These are phyloP conservation scores for Lasiosphaeria miniovina DNA, from an alignment of 495 filamentous ascomycete genomes.

Conservation along the genomic window DNA sequence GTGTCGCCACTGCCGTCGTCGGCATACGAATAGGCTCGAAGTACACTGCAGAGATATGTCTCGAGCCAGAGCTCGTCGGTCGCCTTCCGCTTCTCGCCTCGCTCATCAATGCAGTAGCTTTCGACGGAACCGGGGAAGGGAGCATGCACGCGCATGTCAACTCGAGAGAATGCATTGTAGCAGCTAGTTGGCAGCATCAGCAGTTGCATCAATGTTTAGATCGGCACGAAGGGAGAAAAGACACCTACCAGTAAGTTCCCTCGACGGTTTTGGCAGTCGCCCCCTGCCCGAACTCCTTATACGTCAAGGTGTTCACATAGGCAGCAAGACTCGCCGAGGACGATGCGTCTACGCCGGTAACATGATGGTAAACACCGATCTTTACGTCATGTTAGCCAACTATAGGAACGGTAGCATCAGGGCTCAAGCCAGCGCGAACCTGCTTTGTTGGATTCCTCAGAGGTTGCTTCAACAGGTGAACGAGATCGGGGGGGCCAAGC, in stretches of 20 bases:
- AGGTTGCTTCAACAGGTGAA: conserved; percentile 89
- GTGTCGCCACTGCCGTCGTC: conserved; percentile 89
- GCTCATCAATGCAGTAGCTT: conserved; percentile 93
- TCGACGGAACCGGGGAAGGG: conserved; percentile 94
- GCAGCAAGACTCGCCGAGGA: conserved; percentile 95
- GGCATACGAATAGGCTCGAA: conserved; percentile 92
- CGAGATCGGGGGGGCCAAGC: conserved; percentile 91
- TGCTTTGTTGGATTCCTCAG: conserved; percentile 60
- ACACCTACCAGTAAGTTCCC: conserved; percentile 80
- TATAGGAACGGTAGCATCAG: background rate
- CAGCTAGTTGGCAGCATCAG: conserved; percentile 56
- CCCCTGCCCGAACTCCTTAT: conserved; percentile 75
- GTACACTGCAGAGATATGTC: conserved; percentile 90
- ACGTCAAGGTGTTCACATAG: conserved; percentile 96
- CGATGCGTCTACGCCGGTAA: conserved; percentile 94
- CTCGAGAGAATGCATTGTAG: conserved; percentile 98
- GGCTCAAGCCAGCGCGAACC: conserved; percentile 39
- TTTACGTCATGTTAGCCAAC: conserved; percentile 38
- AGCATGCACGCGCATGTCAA: conserved; percentile 98
- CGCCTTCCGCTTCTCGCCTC: conserved; percentile 87
- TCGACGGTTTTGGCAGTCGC: conserved; percentile 83
- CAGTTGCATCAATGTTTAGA: background rate
- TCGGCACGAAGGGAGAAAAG: conserved; percentile 11
- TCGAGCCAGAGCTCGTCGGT: conserved; percentile 94
- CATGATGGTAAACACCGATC: conserved; percentile 96